Evolutionary conservation across 352 stramenopile genomes (phyloP).

Genomic region (Paralagenidium karlingii): DNA sequence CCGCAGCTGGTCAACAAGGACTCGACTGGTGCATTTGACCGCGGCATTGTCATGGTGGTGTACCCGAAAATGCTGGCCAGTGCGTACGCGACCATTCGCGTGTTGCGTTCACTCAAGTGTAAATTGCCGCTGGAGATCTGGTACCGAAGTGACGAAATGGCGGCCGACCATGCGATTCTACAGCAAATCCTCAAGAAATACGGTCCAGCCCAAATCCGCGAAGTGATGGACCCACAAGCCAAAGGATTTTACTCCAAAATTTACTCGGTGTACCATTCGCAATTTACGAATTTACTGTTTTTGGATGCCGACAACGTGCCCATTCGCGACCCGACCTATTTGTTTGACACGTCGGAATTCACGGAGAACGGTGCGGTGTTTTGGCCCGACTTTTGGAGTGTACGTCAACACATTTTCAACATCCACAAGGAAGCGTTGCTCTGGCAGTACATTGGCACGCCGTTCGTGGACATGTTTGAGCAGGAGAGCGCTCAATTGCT

Average conservation of each 20-base stretch:
- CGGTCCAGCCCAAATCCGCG: conserved; percentile 38
- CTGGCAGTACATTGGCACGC: conserved; percentile 67
- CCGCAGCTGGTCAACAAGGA: not conserved
- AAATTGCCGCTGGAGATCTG: conserved; percentile 35
- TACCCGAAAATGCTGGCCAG: conserved; percentile 56
- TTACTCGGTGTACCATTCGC: conserved; percentile 62
- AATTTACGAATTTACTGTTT: conserved; percentile 67
- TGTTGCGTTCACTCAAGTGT: conserved; percentile 31
- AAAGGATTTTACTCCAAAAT: conserved; percentile 69
- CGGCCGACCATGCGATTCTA: conserved; percentile 34
- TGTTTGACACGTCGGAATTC: conserved; percentile 65
- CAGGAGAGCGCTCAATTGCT: conserved; percentile 71
- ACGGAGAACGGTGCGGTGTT: conserved; percentile 48
- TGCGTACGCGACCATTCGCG: conserved; percentile 54
- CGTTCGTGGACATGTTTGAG: conserved; percentile 80
- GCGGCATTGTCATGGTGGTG: conserved; percentile 55
- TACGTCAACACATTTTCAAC: conserved; percentile 51
- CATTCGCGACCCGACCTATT: conserved; percentile 60
- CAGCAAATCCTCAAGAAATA: conserved; percentile 34
- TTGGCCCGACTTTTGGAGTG: conserved; percentile 79
- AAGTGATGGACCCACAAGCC: conserved; percentile 39
- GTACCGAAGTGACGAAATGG: conserved; percentile 42
- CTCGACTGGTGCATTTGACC: conserved; percentile 6
- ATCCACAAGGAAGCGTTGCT: conserved; percentile 53
- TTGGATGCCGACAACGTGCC: conserved; percentile 78